These are phyloP conservation scores for Cucurbita maxima DNA, from an alignment of 306 rosid genomes.

Conservation along the genomic window DNA sequence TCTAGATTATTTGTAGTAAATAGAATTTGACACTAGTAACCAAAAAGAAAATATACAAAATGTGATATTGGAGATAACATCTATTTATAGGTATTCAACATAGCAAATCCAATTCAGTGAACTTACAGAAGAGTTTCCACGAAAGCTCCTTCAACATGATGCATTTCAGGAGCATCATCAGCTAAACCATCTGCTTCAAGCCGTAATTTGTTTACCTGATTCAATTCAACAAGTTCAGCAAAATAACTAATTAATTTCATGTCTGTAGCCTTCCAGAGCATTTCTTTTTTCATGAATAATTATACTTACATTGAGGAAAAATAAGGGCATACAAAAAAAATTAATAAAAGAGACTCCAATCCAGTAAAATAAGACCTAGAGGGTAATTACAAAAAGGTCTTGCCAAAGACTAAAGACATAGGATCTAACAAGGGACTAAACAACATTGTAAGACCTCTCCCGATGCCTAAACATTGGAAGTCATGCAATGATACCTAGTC, in stretches of 20 bases:
- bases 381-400: too few relatives aligned
- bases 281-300: too few relatives aligned
- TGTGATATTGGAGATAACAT: background rate
- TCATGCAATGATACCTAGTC: background rate
- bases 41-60: background rate
- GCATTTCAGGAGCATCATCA: conserved; percentile 55
- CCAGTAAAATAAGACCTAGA: too few relatives aligned
- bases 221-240: conserved; percentile 10
- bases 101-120: background rate
- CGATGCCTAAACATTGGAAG: background rate
- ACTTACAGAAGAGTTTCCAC: conserved; percentile 86
- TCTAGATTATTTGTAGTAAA: conserved; percentile 1
- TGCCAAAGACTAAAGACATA: too few relatives aligned
- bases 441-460: too few relatives aligned
- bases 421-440: too few relatives aligned
- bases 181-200: conserved; percentile 43
- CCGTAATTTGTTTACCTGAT: conserved; percentile 67
- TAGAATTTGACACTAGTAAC: background rate
- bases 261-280: background rate
- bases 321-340: too few relatives aligned
- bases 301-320: background rate
- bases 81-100: background rate
- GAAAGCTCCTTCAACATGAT: conserved; percentile 87
- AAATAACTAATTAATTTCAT: background rate
- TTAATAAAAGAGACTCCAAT: too few relatives aligned